Conservation (phyloP, 257 asterid genomes). For the Nicotiana undulata region DNA sequence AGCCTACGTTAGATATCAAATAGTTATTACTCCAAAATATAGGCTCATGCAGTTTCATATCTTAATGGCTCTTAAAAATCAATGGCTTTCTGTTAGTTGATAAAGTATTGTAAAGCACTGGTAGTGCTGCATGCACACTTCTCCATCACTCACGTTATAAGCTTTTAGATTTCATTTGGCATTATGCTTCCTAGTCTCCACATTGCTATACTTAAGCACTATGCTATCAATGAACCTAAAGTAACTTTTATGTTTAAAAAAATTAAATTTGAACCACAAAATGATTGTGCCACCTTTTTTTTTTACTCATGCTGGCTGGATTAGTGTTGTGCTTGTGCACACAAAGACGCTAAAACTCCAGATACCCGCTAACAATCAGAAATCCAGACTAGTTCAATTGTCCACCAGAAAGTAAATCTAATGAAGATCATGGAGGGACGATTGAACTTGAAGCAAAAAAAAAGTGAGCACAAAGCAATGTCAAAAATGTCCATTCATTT, state of each 20-base stretch:
- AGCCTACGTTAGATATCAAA: conserved; percentile 38
- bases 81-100: background rate
- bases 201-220: background rate
- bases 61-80: background rate
- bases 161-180: background rate
- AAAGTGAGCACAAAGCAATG: background rate
- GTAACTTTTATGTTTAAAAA: background rate
- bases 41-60: background rate
- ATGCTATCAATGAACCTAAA: background rate
- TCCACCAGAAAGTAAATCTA: background rate
- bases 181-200: background rate
- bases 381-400: background rate
- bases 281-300: background rate
- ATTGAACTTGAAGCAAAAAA: background rate
- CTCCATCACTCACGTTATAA: background rate
- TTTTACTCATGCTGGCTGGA: background rate
- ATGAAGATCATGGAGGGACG: background rate
- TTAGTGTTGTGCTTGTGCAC: background rate
- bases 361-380: background rate
- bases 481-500: background rate
- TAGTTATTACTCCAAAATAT: background rate
- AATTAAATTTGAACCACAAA: background rate
- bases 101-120: background rate
- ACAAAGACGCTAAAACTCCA: background rate
- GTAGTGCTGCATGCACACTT: background rate